phyloP scores from a whole-genome alignment of 345 rosid species.

The Dipteronia sinensis region DNA sequence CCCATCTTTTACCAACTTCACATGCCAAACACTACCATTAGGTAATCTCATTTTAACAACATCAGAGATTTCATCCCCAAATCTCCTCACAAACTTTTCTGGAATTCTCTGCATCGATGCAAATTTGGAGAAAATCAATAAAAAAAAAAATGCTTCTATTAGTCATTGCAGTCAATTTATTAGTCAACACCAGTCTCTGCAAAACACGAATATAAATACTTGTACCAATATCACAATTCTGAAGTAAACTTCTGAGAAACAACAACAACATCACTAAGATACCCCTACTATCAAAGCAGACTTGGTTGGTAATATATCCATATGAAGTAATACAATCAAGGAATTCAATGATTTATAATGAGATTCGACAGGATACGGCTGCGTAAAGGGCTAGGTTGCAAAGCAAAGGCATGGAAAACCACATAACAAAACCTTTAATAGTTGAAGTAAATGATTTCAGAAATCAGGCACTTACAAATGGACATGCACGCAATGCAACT shows the following conservation, averaged over 20 bases:
- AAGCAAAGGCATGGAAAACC: not conserved
- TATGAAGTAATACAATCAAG: not conserved
- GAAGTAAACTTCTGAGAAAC: no score
- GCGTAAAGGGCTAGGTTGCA: not conserved
- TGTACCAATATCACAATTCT: not conserved
- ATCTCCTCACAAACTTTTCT: constrained; percentile 29
- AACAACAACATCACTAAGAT: not conserved
- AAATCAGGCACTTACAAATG: not conserved
- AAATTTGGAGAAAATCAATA: not conserved
- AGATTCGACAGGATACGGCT: not conserved
- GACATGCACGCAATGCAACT: not conserved
- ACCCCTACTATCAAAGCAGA: not conserved
- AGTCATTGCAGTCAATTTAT: not conserved
- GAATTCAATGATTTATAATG: not conserved
- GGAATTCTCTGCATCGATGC: constrained; percentile 38
- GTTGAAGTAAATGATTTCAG: not conserved
- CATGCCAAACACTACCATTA: constrained; percentile 39
- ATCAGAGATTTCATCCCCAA: constrained; percentile 34
- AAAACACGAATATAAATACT: not conserved
- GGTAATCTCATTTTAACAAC: constrained; percentile 33
- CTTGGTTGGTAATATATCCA: not conserved
- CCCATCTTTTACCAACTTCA: constrained; percentile 28
- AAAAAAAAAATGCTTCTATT: not conserved
- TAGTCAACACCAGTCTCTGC: not conserved
- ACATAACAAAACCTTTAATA: not conserved